Percentiles rank a stretch among this genome's conserved stretches.
These are phyloP conservation scores for Fusarium gaditjirri DNA, from an alignment of 2,329 filamentous ascomycete species.

Conservation along the genomic window DNA sequence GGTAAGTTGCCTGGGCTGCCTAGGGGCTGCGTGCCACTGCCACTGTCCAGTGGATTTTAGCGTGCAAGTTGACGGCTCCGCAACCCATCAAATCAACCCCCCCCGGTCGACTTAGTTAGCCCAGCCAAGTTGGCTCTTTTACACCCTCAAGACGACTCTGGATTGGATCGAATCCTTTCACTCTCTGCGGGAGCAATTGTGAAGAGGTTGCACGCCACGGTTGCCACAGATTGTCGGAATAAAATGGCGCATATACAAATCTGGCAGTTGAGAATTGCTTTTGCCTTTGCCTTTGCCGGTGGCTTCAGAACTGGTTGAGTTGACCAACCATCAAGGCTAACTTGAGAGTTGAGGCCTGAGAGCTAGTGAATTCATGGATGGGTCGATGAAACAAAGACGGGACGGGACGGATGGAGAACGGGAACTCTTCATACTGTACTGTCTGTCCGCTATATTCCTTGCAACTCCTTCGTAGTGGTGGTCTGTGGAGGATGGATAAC, in stretches of 20 bases:
- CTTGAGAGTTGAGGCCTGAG: constrained; percentile 1
- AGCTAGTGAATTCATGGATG: not conserved
- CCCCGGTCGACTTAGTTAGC: not conserved
- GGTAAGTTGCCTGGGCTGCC: not conserved
- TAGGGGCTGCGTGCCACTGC: no score
- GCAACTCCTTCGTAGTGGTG: not conserved
- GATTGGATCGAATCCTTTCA: constrained; percentile 11
- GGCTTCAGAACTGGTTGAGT: not conserved
- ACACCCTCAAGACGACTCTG: constrained; percentile 23
- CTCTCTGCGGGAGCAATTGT: not conserved
- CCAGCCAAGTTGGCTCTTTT: constrained; percentile 1
- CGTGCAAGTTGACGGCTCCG: constrained; percentile 22
- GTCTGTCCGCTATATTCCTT: not conserved
- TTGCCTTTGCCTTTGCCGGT: not conserved
- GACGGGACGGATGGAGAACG: constrained; percentile 21
- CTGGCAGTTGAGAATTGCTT: constrained; percentile 12
- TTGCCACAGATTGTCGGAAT: constrained; percentile 17
- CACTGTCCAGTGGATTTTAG: constrained; percentile 10
- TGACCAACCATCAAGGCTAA: not conserved
- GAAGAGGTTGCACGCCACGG: constrained; percentile 36
- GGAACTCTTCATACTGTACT: not conserved
- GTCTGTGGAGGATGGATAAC: not conserved
- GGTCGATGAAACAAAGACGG: constrained; percentile 28
- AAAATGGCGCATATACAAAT: constrained; percentile 37
- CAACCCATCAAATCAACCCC: constrained; percentile 4